A percentile compares a stretch with the other conserved stretches of the same genome.
These are phyloP conservation scores for Alternaria brassicae DNA, from an alignment of 2,329 filamentous ascomycete genomes.

Conservation along the genomic window DNA sequence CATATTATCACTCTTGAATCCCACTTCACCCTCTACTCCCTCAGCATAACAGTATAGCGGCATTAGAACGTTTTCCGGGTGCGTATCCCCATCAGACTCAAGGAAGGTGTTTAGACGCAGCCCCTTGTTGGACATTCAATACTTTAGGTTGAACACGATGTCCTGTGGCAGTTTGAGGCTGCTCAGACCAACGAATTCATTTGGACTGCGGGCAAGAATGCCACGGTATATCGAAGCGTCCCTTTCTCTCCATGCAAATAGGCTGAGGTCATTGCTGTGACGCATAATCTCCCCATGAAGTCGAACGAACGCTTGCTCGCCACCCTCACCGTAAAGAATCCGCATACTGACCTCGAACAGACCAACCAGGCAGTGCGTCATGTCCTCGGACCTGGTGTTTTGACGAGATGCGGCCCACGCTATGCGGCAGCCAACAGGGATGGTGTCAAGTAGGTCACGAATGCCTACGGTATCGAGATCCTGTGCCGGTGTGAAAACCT, in stretches of 20 bases:
- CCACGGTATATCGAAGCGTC: background rate
- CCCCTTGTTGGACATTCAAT: background rate
- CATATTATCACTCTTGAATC: too few relatives aligned
- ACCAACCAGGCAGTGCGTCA: slow-evolving; percentile 38
- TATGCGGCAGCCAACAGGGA: background rate
- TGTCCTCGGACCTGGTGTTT: slow-evolving; percentile 32
- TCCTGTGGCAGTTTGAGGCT: background rate
- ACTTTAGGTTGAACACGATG: background rate
- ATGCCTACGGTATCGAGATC: background rate
- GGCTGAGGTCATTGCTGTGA: background rate
- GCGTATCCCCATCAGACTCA: background rate
- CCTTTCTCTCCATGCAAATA: background rate
- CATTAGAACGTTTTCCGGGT: background rate
- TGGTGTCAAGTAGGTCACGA: background rate
- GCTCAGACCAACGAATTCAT: background rate
- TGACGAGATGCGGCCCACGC: slow-evolving; percentile 11
- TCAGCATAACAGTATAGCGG: background rate
- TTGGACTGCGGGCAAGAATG: background rate
- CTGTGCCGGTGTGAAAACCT: background rate
- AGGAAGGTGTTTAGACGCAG: background rate
- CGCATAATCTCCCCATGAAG: slow-evolving; percentile 15
- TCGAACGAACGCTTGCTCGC: slow-evolving; percentile 18
- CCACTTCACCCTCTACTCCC: background rate
- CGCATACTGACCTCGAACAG: slow-evolving; percentile 37
- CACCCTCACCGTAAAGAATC: slow-evolving; percentile 38